phyloP scores from a whole-genome alignment of 257 asterid genomes.

The Anisodus tanguticus region DNA sequence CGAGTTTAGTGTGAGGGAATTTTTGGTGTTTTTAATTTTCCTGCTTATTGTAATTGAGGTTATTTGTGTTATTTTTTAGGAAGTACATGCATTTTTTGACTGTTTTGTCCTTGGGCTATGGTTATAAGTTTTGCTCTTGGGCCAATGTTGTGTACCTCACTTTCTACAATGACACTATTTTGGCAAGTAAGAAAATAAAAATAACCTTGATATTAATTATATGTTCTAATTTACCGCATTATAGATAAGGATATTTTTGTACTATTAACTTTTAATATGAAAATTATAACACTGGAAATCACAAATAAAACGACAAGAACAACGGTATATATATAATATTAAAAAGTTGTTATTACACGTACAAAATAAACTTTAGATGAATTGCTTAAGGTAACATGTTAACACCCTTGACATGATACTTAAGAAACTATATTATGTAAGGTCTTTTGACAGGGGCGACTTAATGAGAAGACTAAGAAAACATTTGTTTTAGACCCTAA shows the following conservation, averaged over 20 bases:
- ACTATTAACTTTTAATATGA: not conserved
- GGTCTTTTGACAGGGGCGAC: no score
- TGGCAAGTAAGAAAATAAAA: no score
- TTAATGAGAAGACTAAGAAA: no score
- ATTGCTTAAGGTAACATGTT: no score
- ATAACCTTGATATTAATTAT: not conserved
- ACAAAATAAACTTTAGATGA: no score
- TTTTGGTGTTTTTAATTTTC: not conserved
- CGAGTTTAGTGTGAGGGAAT: not conserved
- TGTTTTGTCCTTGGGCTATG: constrained; percentile 23
- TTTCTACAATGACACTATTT: no score
- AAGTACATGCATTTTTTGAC: not conserved
- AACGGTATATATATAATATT: not conserved
- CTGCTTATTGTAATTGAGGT: not conserved
- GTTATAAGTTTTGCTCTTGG: constrained; percentile 10
- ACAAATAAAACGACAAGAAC: not conserved
- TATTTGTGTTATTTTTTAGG: not conserved
- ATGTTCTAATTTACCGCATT: not conserved
- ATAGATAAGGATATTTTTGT: not conserved
- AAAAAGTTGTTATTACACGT: no score
- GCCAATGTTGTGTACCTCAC: not conserved
- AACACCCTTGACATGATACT: no score
- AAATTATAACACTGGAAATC: not conserved
- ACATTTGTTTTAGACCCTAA: no score
- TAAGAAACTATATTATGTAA: no score